A percentile compares a stretch with the other conserved stretches of the same genome.
phyloP scores from a whole-genome alignment of 768 basidiomycete genomes.

The Hygrocybe coccinea region DNA sequence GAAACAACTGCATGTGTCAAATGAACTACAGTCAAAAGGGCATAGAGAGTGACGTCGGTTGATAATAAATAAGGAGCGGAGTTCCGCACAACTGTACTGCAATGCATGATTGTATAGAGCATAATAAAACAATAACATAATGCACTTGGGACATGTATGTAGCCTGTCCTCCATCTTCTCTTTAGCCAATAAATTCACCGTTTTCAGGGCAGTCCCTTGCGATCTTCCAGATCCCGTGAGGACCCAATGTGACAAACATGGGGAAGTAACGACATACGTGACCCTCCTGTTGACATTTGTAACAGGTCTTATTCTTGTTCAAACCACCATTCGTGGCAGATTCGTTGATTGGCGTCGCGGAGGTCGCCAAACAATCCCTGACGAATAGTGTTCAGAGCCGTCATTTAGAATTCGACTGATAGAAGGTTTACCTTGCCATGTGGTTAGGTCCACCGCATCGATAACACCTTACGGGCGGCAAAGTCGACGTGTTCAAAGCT shows the following conservation, averaged over 20 bases:
- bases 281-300: constrained; percentile 83
- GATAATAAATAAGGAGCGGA: no score
- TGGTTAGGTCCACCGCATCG: constrained; percentile 87
- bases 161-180: neutral
- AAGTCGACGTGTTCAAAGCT: constrained; percentile 64
- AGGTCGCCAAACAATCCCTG: constrained; percentile 79
- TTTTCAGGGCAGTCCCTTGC: constrained; percentile 62
- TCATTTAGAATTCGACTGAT: constrained; percentile 6
- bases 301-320: constrained; percentile 75
- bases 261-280: constrained; percentile 52
- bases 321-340: constrained; percentile 36
- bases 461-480: constrained; percentile 84
- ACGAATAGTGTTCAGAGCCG: neutral
- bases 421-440: constrained; percentile 58
- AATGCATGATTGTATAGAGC: no score
- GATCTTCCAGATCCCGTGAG: constrained; percentile 38
- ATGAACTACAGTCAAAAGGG: neutral
- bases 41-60: no score
- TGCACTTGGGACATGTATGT: neutral
- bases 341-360: constrained; percentile 50
- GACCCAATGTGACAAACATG: constrained; percentile 1
- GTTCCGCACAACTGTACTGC: no score
- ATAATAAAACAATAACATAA: neutral
- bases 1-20: no score
- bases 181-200: constrained; percentile 22